phyloP scores from a whole-genome alignment of 2,329 filamentous ascomycete species.

The Neodidymelliopsis sp. region DNA sequence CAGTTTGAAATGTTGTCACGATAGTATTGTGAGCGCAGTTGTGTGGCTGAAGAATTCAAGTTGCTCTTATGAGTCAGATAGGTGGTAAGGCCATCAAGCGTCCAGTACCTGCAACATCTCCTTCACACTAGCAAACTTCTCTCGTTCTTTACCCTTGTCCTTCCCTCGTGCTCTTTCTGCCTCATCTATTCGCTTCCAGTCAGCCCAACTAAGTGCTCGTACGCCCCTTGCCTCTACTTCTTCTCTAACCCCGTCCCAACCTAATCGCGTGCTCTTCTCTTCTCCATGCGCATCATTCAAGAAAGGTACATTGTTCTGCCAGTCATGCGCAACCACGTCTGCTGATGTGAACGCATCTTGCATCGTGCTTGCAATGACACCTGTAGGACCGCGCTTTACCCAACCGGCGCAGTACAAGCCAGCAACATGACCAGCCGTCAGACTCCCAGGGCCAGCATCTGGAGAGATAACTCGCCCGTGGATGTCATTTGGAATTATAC shows the following conservation, averaged over 20 bases:
- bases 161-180: conserved; percentile 74
- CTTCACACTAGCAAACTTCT: conserved; percentile 66
- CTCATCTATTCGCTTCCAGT: conserved; percentile 87
- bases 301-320: conserved; percentile 61
- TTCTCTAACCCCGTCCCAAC: conserved; percentile 78
- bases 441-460: conserved; percentile 43
- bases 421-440: conserved; percentile 62
- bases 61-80: too few relatives aligned
- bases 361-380: conserved; percentile 96
- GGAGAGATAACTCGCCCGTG: conserved; percentile 72
- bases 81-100: conserved; percentile 21
- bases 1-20: too few relatives aligned
- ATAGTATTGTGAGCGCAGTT: too few relatives aligned
- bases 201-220: conserved; percentile 76
- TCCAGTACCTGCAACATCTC: conserved; percentile 64
- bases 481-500: conserved; percentile 83
- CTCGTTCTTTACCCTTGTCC: conserved; percentile 75
- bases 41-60: too few relatives aligned
- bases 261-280: conserved; percentile 56
- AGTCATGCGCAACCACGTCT: conserved; percentile 83
- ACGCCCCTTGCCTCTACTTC: conserved; percentile 66
- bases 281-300: conserved; percentile 52
- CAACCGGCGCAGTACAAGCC: conserved; percentile 94
- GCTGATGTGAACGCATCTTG: conserved; percentile 90
- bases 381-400: conserved; percentile 94